Conservation (phyloP, 2,329 filamentous ascomycete genomes). For the Alternaria angustiovoidea region DNA sequence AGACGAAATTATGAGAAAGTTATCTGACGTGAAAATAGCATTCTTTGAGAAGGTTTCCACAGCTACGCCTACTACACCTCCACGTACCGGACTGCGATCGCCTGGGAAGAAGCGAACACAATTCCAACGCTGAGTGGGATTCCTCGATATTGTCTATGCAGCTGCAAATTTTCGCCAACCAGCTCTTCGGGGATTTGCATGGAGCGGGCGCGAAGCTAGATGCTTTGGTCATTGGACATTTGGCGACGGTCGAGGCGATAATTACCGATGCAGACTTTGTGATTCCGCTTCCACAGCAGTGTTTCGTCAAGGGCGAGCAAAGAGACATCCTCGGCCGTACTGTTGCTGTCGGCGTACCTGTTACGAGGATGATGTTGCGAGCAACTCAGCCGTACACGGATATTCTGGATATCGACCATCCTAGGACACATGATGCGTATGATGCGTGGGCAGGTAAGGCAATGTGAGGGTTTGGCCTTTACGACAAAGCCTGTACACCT, state of each 20-base stretch:
- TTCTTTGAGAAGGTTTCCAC: too few relatives aligned
- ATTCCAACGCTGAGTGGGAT: background rate
- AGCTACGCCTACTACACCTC: background rate
- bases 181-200: background rate
- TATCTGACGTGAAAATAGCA: too few relatives aligned
- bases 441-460: background rate
- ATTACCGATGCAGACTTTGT: background rate
- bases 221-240: background rate
- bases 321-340: background rate
- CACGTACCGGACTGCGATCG: background rate
- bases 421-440: background rate
- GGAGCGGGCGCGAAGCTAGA: background rate
- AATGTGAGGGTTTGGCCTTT: background rate
- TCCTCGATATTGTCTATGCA: background rate
- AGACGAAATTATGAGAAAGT: accelerated
- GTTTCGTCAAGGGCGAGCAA: background rate
- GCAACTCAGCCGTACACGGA: background rate
- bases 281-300: background rate
- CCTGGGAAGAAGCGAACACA: background rate
- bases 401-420: background rate
- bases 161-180: background rate
- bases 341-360: background rate
- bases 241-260: background rate
- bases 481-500: too few relatives aligned
- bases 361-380: background rate